Base-by-base conservation (phyloP, 164 flowering plant genomes). In the Nymphaea thermarum region DNA sequence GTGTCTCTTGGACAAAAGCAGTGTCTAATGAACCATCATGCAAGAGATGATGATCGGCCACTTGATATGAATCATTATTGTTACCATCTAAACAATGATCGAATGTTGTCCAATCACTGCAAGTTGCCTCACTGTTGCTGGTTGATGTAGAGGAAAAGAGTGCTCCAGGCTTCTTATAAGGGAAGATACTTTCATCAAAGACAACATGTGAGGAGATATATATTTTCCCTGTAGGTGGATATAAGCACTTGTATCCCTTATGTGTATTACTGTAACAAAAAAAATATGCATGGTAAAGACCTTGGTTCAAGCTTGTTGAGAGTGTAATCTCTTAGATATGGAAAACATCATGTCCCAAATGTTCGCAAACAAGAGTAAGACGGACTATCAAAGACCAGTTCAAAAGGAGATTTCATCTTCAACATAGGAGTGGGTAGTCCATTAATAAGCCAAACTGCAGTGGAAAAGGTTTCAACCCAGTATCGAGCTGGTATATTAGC, bases 121-220 rank as follows among this genome's bases (percentile, higher is more conserved):
- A 25, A 25, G 36, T 25, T 25, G 36, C 36, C 36, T 1, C 36
- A 25, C 36, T 25, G 36, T 25, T 25, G 36, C 36, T 25, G 36
- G 36, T 25, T 25, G 36, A 25, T 63, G 62, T 44, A n/a, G 4
- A 17, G 8, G 7, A 63, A 62, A 51, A 25, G 36, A 25, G 36
- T 25, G 36, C 36, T 25, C 36, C 36, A 25, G 36, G 36, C 36
- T 25, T 0, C 36, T 25, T 25, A 25, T 25, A 42, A 44, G n/a
- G 41, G 60, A 5, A 41, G n/a, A 8, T 7, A 36, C n/a, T n/a
- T n/a, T 69, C 72, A 60, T 64, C 61, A 65, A 75, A 71, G 1
- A 62, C 67, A 59, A 68, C 71, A n/a, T 71, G 66, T 4, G 41
- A 45, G 36, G 74, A 75, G 25, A 71, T 60, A 42, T 60, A 53